Evolutionary conservation across 345 rosid species (phyloP).

Genomic region (Populus simonii): DNA sequence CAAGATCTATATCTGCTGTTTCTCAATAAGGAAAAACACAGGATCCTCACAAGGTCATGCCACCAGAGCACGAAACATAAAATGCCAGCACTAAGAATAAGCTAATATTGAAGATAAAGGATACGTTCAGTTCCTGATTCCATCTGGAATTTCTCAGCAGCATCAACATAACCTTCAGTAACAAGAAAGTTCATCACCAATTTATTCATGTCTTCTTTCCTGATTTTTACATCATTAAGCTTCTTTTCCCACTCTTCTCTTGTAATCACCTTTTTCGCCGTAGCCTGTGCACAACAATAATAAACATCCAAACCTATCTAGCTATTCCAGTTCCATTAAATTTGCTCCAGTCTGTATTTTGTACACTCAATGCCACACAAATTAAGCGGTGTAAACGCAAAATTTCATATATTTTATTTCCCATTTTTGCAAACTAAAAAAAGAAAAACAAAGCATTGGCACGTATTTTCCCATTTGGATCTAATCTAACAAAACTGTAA

Average conservation of each 20-base stretch:
- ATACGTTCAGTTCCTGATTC: conserved; percentile 98
- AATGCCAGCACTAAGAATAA: background rate
- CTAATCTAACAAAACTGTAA: background rate
- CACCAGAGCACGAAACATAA: conserved; percentile 4
- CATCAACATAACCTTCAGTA: conserved; percentile 95
- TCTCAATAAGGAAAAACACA: conserved; percentile 44
- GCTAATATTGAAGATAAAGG: conserved; percentile 22
- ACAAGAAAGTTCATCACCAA: conserved; percentile 98
- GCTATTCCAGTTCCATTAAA: background rate
- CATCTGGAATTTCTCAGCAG: conserved; percentile 78
- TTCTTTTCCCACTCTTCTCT: conserved; percentile 94
- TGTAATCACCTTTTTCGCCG: conserved; percentile 65
- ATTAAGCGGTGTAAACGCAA: background rate
- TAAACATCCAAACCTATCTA: background rate
- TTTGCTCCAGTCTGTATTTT: background rate
- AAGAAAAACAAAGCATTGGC: no score
- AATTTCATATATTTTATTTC: background rate
- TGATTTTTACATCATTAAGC: conserved; percentile 74
- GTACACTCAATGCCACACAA: background rate
- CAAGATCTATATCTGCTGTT: conserved; percentile 94
- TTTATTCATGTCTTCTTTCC: conserved; percentile 95
- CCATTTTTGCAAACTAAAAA: background rate
- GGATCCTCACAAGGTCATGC: background rate
- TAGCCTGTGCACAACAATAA: conserved; percentile 37
- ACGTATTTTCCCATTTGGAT: background rate